phyloP scores from a whole-genome alignment of 1,284 basidiomycete genomes.

The Leccinum huronense region DNA sequence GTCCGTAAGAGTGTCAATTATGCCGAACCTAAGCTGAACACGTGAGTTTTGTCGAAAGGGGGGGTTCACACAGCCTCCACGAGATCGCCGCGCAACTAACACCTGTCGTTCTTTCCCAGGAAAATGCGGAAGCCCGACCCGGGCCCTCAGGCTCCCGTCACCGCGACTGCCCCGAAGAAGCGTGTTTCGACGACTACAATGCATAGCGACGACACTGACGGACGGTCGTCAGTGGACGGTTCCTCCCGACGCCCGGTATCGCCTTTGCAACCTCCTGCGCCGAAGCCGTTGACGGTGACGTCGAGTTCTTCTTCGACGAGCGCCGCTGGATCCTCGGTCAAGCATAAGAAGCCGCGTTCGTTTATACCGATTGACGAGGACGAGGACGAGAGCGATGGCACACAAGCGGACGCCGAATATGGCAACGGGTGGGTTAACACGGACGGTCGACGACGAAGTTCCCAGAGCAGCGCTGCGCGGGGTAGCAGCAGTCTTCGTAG shows the following conservation, averaged over 20 bases:
- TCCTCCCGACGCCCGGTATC: conserved; percentile 21
- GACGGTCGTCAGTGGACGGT: conserved; percentile 31
- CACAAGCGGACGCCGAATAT: conserved; percentile 65
- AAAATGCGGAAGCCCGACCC: conserved; percentile 90
- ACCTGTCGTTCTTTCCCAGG: conserved; percentile 38
- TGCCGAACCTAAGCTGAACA: conserved; percentile 85
- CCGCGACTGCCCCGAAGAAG: conserved; percentile 33
- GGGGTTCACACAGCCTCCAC: conserved; percentile 1
- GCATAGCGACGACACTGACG: conserved; percentile 29
- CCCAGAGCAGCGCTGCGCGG: conserved; percentile 23
- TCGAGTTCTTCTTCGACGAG: conserved; percentile 31
- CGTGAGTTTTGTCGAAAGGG: conserved; percentile 50
- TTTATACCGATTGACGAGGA: conserved; percentile 47
- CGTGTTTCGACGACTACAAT: conserved; percentile 32
- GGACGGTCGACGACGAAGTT: conserved; percentile 54
- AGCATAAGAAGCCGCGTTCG: conserved; percentile 53
- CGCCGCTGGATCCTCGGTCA: conserved; percentile 36
- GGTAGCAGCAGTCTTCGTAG: conserved; percentile 30
- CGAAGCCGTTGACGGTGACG: conserved; percentile 32
- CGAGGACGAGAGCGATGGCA: conserved; percentile 55
- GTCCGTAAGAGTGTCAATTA: conserved; percentile 83
- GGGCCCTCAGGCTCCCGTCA: conserved; percentile 35
- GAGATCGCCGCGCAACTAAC: conserved; percentile 15
- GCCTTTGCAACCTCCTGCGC: conserved; percentile 27
- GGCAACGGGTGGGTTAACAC: conserved; percentile 54